Evolutionary conservation across 2,329 filamentous ascomycete species (phyloP), one percentile per base, ranked within the genome.

Genomic region (Cercospora janseana): DNA sequence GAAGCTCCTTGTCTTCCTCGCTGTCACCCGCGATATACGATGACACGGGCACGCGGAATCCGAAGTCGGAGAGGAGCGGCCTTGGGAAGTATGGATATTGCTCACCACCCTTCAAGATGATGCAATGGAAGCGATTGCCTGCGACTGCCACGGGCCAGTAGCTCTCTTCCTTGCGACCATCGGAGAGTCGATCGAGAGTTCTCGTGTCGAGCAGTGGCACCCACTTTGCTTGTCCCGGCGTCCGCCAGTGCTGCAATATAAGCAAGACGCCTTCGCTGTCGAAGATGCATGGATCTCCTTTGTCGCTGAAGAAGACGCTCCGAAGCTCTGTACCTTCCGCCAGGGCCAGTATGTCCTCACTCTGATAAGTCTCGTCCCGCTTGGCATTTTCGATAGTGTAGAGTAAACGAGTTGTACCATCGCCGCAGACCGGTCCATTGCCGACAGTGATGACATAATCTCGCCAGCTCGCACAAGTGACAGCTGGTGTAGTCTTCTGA

Each of bases 141-240:
- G 92, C 89, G 1, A 97, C 91, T 1, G 93, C 93, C 24, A 98
- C 88, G 1, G 93, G 93, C 80, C 91, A 98, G 74, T 98, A 98
- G 0, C 78, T 81, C 71, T 98, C 93, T 57, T 86, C 80, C 69
- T 95, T 96, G 51, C 85, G 84, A 20, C 93, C 93, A 2, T 82
- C 84, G 0, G 88, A 86, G 3, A 96, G 79, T 54, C 93, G 89
- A 1, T 88, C 79, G 8, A 98, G 77, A 28, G 86, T 81, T 51
- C 80, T 88, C 0, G 94, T 98, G 70, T 98, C 92, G 3, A 98
- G 80, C 2, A 98, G 78, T 1, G 93, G 93, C 2, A 94, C 83
- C 93, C 93, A 98, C 52, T 81, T 84, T 7, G 91, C 93, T 64
- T 93, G 86, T 3, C 87, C 88, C 0, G 85, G 85, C 16, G 79